These are phyloP conservation scores for Abelmoschus esculentus DNA, from an alignment of 345 rosid species.

Conservation along the genomic window DNA sequence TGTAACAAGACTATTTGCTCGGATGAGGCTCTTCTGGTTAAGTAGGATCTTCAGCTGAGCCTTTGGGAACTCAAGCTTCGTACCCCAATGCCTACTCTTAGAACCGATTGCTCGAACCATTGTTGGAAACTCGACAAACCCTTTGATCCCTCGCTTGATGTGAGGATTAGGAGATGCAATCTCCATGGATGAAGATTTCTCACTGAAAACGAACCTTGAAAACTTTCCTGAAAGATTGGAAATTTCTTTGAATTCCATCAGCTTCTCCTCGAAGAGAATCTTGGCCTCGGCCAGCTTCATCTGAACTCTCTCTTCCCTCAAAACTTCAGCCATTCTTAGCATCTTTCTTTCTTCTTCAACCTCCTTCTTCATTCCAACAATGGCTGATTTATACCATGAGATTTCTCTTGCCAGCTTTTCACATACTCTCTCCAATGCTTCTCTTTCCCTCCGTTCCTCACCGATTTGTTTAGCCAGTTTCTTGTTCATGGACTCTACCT, in stretches of 20 bases:
- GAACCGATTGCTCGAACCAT: constrained; percentile 61
- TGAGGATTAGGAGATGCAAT: constrained; percentile 44
- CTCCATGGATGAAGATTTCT: constrained; percentile 13
- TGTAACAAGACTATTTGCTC: not conserved
- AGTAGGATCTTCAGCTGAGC: not conserved
- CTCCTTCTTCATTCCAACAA: constrained; percentile 47
- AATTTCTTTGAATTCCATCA: constrained; percentile 34
- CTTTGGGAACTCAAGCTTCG: constrained; percentile 23
- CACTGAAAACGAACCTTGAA: constrained; percentile 9
- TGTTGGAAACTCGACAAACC: constrained; percentile 77
- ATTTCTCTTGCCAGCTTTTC: constrained; percentile 55
- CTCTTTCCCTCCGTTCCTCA: constrained; percentile 57
- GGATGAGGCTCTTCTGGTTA: not conserved
- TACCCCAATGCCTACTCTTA: constrained; percentile 61
- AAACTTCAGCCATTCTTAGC: constrained; percentile 60
- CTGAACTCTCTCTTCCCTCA: constrained; percentile 82
- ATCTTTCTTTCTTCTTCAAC: constrained; percentile 62
- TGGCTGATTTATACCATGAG: constrained; percentile 36
- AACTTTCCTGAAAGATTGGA: no score
- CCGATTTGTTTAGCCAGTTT: constrained; percentile 55
- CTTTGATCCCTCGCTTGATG: constrained; percentile 75
- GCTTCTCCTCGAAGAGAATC: constrained; percentile 61
- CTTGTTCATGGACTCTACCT: constrained; percentile 48
- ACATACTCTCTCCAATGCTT: constrained; percentile 47
- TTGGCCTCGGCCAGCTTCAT: constrained; percentile 82